These are phyloP conservation scores for Arabidopsis suecica DNA, from an alignment of 345 rosid genomes.

Conservation along the genomic window DNA sequence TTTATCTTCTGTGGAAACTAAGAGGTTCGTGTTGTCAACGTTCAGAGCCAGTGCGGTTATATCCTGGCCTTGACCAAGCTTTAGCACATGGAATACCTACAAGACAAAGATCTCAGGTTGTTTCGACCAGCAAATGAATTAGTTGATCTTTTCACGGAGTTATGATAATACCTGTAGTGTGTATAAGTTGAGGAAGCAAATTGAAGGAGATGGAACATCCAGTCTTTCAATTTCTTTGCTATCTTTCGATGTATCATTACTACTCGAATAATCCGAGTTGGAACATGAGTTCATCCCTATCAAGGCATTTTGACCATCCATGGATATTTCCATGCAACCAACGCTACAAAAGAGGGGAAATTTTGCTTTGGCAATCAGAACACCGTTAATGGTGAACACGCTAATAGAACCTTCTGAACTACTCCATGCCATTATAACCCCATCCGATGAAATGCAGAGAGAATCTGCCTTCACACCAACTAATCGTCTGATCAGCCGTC, in stretches of 20 bases:
- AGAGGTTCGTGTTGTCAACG: slow-evolving; percentile 83
- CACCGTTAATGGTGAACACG: slow-evolving; percentile 80
- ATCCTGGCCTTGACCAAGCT: slow-evolving; percentile 76
- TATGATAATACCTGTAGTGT: slow-evolving; percentile 63
- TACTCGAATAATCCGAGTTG: slow-evolving; percentile 36
- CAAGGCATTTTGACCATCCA: slow-evolving; percentile 77
- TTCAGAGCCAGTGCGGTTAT: slow-evolving; percentile 83
- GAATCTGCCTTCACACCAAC: slow-evolving; percentile 78
- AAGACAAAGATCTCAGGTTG: slow-evolving; percentile 28
- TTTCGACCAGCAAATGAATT: slow-evolving; percentile 5
- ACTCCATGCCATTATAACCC: slow-evolving; percentile 85
- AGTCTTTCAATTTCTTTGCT: slow-evolving; percentile 49
- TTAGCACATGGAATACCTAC: slow-evolving; percentile 80
- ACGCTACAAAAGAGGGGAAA: slow-evolving; percentile 68
- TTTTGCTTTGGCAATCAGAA: slow-evolving; percentile 62
- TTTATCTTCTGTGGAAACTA: slow-evolving; percentile 90
- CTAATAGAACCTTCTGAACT: slow-evolving; percentile 59
- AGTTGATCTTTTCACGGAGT: slow-evolving; percentile 4
- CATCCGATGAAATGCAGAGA: slow-evolving; percentile 82
- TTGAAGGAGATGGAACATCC: slow-evolving; percentile 70
- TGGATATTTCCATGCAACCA: slow-evolving; percentile 87
- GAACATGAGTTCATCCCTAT: slow-evolving; percentile 67
- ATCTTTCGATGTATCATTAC: slow-evolving; percentile 47
- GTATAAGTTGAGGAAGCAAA: slow-evolving; percentile 86
- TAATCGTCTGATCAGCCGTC: slow-evolving; percentile 83